Evolutionary conservation across 495 filamentous ascomycete genomes (phyloP), one percentile per base, ranked within the genome.

Genomic region (Xylaria flabelliformis): DNA sequence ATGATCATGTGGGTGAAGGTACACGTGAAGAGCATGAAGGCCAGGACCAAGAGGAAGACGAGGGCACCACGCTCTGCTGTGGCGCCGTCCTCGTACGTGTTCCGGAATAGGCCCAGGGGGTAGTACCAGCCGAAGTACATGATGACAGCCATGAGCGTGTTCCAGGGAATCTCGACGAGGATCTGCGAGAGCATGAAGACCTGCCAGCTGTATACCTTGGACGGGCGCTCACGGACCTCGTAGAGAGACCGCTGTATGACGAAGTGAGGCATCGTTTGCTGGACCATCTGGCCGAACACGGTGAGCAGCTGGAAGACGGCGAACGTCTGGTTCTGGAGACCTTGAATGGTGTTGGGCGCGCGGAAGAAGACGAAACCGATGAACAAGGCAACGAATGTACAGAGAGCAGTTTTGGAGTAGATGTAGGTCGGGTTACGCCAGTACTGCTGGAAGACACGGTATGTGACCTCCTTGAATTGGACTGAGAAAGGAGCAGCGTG

Each of bases 301-400:
- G 89, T 91, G 56, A 94, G 82, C 5, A 97, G 80, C 85, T 95
- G 90, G 84, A 97, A 97, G 75, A 97, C 90, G 76, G 89, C 85
- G 77, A 97, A 96, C 84, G 96, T 91, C 76, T 94, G 91, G 78
- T 97, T 96, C 76, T 95, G 93, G 21, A 97, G 87, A 50, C 93
- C 94, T 79, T 96, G 92, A 3, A 91, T 80, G 21, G 86, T 88
- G 77, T 90, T 92, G 36, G 87, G 82, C 8, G 92, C 87, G 24
- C 89, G 85, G 87, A 88, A 94, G 83, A 98, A 97, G 29, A 93
- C 93, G 81, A 98, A 95, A 15, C 94, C 94, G 78, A 95, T 94
- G 83, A 97, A 97, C 4, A 97, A 82, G 1, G 87, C 88, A 72
- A 90, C 83, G 34, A 86, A 76, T 34, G 85, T 77, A 74, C 88